phyloP scores from a whole-genome alignment of 345 rosid genomes.

The Lenwebbia sp. region DNA sequence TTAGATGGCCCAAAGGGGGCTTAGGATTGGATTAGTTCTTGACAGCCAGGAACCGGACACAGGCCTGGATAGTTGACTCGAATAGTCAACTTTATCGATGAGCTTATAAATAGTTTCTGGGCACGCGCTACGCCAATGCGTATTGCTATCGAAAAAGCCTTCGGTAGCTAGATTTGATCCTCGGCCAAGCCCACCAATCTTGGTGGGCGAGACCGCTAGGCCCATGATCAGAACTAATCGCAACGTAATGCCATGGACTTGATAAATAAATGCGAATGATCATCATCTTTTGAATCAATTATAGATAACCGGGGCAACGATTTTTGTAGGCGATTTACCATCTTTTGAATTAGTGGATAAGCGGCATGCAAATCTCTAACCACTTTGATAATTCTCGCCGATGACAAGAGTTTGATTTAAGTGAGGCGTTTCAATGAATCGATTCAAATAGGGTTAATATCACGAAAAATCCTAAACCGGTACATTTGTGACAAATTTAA shows the following conservation, averaged over 20 bases:
- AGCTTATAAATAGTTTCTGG: neutral
- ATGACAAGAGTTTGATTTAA: accelerated
- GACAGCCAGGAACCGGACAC: neutral
- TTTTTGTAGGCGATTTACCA: neutral
- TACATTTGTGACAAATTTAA: too few species aligned
- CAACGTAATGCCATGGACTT: accelerated
- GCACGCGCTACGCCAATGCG: too few species aligned
- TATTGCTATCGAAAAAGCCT: too few species aligned
- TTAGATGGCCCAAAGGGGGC: neutral
- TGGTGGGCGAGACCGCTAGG: too few species aligned
- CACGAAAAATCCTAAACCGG: too few species aligned
- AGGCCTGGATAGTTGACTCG: neutral
- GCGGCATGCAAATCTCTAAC: neutral
- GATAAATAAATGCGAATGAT: neutral
- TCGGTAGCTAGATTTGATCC: neutral
- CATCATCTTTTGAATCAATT: neutral
- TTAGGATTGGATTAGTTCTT: neutral
- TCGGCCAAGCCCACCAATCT: too few species aligned
- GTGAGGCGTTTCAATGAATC: neutral
- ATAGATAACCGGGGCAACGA: neutral
- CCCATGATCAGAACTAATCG: accelerated
- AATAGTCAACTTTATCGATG: neutral
- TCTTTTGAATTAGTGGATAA: neutral
- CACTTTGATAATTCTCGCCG: accelerated
- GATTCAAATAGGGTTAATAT: too few species aligned